These are phyloP conservation scores for Gonapodya sp. DNA, from an alignment of 192 early-diverging fungal genomes.

Conservation along the genomic window DNA sequence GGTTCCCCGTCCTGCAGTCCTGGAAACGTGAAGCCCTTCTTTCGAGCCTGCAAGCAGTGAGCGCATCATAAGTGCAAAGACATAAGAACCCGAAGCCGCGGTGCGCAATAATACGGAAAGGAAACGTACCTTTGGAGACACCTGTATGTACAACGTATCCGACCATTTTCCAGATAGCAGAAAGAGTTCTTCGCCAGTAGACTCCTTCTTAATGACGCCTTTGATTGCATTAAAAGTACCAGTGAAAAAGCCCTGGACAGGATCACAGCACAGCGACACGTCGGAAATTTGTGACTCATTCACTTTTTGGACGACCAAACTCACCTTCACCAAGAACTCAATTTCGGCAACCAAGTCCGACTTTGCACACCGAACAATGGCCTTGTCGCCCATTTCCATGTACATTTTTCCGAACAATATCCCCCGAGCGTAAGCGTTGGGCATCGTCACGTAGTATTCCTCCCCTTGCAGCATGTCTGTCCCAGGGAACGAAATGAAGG, in stretches of 20 bases:
- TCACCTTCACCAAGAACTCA: constrained; percentile 84
- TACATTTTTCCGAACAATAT: constrained; percentile 91
- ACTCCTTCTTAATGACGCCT: constrained; percentile 71
- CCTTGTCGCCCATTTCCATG: constrained; percentile 81
- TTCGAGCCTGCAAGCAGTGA: constrained; percentile 24
- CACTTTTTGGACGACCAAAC: constrained; percentile 15
- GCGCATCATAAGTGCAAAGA: constrained; percentile 8
- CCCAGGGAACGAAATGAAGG: constrained; percentile 50
- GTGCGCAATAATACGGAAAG: no score
- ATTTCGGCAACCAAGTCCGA: constrained; percentile 70
- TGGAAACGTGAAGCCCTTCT: constrained; percentile 21
- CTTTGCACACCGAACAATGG: constrained; percentile 58
- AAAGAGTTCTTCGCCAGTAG: constrained; percentile 63
- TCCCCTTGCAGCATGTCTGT: constrained; percentile 28
- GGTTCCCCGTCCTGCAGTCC: not conserved
- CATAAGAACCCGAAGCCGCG: constrained; percentile 9
- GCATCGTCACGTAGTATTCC: constrained; percentile 70
- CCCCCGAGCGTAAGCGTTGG: constrained; percentile 88
- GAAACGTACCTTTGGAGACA: constrained; percentile 13
- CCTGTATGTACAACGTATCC: constrained; percentile 42
- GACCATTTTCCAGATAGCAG: constrained; percentile 89
- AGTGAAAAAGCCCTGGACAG: constrained; percentile 54
- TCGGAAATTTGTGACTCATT: not conserved
- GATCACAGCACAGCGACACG: constrained; percentile 12
- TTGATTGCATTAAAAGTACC: constrained; percentile 69